These are phyloP conservation scores for Monosporozyma yasuniensis DNA, from an alignment of 805 yeast species.

Conservation along the genomic window DNA sequence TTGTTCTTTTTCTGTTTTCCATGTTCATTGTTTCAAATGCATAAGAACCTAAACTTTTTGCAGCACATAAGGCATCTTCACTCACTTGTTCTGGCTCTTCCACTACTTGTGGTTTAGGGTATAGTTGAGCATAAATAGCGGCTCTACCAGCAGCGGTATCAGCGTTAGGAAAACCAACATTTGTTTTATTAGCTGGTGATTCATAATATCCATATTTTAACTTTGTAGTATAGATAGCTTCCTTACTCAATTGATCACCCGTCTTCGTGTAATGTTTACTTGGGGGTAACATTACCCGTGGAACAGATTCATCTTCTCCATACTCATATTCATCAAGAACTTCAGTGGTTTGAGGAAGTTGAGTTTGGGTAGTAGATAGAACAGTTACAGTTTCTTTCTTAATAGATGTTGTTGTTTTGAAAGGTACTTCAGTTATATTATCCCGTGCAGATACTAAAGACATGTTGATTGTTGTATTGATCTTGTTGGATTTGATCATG, in stretches of 20 bases:
- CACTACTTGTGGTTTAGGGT: not conserved
- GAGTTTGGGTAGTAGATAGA: not conserved
- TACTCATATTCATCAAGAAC: not conserved
- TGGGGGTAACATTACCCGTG: constrained; percentile 2
- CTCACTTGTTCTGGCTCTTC: not conserved
- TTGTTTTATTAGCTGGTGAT: constrained; percentile 37
- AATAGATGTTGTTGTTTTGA: not conserved
- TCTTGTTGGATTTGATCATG: not conserved
- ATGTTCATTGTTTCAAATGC: constrained; percentile 21
- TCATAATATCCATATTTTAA: constrained; percentile 57
- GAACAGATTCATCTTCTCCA: not conserved
- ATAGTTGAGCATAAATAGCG: constrained; percentile 49
- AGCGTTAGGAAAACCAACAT: constrained; percentile 55
- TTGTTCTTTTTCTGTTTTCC: constrained; percentile 32
- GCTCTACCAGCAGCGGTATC: constrained; percentile 60
- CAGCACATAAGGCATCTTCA: constrained; percentile 32
- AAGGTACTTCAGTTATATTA: not conserved
- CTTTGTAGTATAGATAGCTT: constrained; percentile 67
- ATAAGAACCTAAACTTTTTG: constrained; percentile 28
- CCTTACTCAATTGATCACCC: constrained; percentile 53
- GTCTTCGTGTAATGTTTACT: not conserved
- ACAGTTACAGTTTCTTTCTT: not conserved
- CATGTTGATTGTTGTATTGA: not conserved
- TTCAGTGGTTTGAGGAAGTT: not conserved
- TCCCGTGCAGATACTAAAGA: not conserved